These are phyloP conservation scores for Sporothrix sp. DNA, from an alignment of 2,329 filamentous ascomycete genomes.

Conservation along the genomic window DNA sequence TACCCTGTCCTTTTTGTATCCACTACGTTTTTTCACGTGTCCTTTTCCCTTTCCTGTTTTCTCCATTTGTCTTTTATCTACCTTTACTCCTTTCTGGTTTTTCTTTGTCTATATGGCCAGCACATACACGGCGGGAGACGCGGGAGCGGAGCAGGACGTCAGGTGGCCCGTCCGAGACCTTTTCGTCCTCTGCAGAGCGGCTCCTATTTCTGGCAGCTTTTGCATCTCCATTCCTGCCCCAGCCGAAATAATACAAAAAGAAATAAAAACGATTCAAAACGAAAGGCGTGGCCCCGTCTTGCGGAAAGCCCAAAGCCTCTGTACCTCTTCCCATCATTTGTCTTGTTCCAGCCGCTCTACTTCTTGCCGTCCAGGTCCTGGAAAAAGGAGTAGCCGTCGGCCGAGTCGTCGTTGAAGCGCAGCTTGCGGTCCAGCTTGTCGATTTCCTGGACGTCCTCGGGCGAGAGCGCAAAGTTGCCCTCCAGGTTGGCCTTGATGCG, in stretches of 20 bases:
- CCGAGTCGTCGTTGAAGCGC: slow-evolving; percentile 8
- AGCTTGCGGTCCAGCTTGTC: slow-evolving; percentile 1
- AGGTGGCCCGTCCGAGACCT: background rate
- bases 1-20: slow-evolving; percentile 7
- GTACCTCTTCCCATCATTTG: no score
- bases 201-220: background rate
- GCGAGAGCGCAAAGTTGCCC: background rate
- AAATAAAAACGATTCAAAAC: background rate
- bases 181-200: background rate
- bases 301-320: background rate
- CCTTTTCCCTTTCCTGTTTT: background rate
- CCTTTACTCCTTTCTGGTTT: background rate
- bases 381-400: background rate
- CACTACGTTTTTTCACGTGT: background rate
- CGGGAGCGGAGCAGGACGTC: background rate
- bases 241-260: background rate
- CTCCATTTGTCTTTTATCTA: background rate
- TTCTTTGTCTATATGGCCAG: slow-evolving; percentile 8
- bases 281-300: background rate
- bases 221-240: background rate
- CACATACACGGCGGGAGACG: background rate
- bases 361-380: slow-evolving; percentile 1
- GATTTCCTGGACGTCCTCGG: slow-evolving; percentile 4
- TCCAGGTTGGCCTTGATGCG: slow-evolving; percentile 47
- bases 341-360: no score